Percentiles rank a stretch among this genome's conserved stretches.
These are phyloP conservation scores for Physcia stellaris DNA, from an alignment of 495 filamentous ascomycete species.

Conservation along the genomic window DNA sequence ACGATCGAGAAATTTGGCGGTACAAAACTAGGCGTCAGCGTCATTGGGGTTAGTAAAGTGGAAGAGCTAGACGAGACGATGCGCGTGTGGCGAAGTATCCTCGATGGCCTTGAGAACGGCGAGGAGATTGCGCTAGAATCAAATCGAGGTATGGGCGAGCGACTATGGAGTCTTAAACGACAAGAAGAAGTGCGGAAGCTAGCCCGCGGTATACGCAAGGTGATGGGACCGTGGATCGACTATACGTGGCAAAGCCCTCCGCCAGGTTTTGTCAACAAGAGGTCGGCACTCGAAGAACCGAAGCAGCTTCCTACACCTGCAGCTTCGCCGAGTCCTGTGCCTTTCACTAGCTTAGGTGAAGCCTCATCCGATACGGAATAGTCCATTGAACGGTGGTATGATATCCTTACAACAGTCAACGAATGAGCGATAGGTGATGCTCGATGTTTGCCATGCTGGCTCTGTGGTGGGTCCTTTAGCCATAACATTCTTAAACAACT, in stretches of 20 bases:
- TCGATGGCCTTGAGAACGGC: constrained; percentile 47
- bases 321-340: constrained; percentile 9
- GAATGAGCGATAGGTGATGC: too few species aligned
- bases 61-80: constrained; percentile 73
- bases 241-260: constrained; percentile 59
- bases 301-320: constrained; percentile 12
- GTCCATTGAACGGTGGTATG: too few species aligned
- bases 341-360: too few species aligned
- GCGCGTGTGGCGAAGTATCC: constrained; percentile 61
- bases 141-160: constrained; percentile 28
- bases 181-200: constrained; percentile 44
- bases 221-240: constrained; percentile 57
- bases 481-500: too few species aligned
- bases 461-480: too few species aligned
- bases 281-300: constrained; percentile 4
- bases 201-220: constrained; percentile 46
- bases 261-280: constrained; percentile 45
- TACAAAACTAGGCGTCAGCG: constrained; percentile 47
- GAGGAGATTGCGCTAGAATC: constrained; percentile 27
- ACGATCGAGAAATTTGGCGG: constrained; percentile 26
- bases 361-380: too few species aligned
- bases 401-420: too few species aligned
- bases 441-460: too few species aligned
- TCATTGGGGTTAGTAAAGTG: constrained; percentile 71
- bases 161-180: constrained; percentile 45